Evolutionary conservation across 2,329 filamentous ascomycete species (phyloP), one percentile per base, ranked within the genome.

Genomic region (Teratosphaeriaceae sp.): DNA sequence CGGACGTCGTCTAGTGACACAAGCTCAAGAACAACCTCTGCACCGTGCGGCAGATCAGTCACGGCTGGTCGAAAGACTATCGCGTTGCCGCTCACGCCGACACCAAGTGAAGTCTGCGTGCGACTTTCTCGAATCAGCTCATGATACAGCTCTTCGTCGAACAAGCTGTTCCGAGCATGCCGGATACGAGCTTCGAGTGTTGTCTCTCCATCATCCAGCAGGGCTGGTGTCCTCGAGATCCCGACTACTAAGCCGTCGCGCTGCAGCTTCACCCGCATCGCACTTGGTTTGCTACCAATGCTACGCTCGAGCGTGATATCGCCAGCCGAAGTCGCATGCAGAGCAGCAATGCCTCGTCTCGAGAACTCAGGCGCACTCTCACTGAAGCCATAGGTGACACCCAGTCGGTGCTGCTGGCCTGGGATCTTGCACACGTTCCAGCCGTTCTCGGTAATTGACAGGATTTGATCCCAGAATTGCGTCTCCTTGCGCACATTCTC

Each of bases 381-480:
- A 11, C 84, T 75, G 59, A 94, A 94, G 6, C 90, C 92, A 65
- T 90, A 96, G 50, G 85, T 81, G 26, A 97, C 90, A 16, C 84
- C 88, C 38, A 97, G 72, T 0, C 80, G 82, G 53, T 86, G 79
- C 40, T 44, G 42, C 38, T 90, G 82, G 5, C 80, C 72, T 0
- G 88, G 87, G 30, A 92, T 70, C 38, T 84, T 78, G 53, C 84
- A 90, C 15, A 97, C 71, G 16, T 85, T 82, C 90, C 92, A 98
- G 3, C 89, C 88, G 42, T 81, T 82, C 52, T 88, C 79, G 51
- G 84, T 88, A 34, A 97, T 80, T 8, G 80, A 78, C 36, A 94
- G 69, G 2, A 97, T 77, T 55, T 94, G 84, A 43, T 84, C 77
- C 92, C 92, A 98, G 64, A 94, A 98, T 54, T 76, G 82, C 2